Evolutionary conservation across 2,329 filamentous ascomycete genomes (phyloP).

Genomic region (Colletotrichum liriopes): DNA sequence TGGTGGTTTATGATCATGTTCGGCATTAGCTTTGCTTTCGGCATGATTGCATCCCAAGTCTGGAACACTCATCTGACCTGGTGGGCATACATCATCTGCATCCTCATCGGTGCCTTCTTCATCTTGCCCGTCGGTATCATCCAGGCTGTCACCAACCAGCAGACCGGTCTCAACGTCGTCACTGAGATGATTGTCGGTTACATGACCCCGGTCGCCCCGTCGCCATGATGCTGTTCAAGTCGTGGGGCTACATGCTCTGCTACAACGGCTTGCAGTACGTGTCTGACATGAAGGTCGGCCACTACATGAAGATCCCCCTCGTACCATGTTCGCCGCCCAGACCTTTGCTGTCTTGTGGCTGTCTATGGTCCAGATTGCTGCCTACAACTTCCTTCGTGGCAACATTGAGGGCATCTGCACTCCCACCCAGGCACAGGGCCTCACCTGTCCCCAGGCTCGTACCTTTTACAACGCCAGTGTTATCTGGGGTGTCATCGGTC

Average conservation of each 20-base stretch:
- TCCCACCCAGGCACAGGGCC: slow-evolving; percentile 61
- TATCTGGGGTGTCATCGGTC: slow-evolving; percentile 73
- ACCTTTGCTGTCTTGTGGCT: slow-evolving; percentile 59
- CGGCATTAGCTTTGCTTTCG: slow-evolving; percentile 64
- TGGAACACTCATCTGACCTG: slow-evolving; percentile 60
- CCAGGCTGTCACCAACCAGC: slow-evolving; percentile 65
- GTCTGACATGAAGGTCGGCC: slow-evolving; percentile 66
- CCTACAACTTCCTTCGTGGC: slow-evolving; percentile 59
- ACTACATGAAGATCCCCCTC: slow-evolving; percentile 70
- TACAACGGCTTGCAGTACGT: slow-evolving; percentile 64
- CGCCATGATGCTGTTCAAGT: slow-evolving; percentile 68
- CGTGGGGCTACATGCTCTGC: slow-evolving; percentile 62
- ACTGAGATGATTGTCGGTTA: slow-evolving; percentile 66
- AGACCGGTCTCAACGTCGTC: slow-evolving; percentile 64
- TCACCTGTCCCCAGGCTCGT: slow-evolving; percentile 70
- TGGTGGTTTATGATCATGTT: slow-evolving; percentile 71
- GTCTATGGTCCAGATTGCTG: slow-evolving; percentile 55
- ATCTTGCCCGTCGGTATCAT: slow-evolving; percentile 63
- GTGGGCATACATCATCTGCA: slow-evolving; percentile 60
- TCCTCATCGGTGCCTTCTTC: slow-evolving; percentile 58
- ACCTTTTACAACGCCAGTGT: slow-evolving; percentile 74
- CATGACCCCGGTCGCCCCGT: slow-evolving; percentile 62
- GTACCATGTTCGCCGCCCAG: slow-evolving; percentile 64
- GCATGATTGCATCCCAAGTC: slow-evolving; percentile 55
- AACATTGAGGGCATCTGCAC: slow-evolving; percentile 70